Evolutionary conservation across 257 asterid genomes (phyloP).

Genomic region (Handroanthus guayacan): DNA sequence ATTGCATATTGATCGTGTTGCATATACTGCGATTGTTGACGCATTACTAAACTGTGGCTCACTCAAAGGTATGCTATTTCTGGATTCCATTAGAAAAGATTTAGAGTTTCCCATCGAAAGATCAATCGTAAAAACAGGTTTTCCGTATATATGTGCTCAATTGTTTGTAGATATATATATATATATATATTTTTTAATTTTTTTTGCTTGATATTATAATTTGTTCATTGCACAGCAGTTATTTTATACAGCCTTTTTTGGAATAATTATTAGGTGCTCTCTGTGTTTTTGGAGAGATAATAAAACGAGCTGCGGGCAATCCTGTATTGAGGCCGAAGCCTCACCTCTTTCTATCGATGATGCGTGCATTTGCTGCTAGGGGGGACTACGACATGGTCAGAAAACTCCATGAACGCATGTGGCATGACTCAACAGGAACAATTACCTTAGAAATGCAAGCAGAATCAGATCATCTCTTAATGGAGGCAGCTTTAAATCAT

Average conservation of each 20-base stretch:
- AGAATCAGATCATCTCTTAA: slow-evolving; percentile 72
- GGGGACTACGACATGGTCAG: slow-evolving; percentile 66
- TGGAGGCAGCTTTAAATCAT: slow-evolving; percentile 79
- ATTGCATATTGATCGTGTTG: slow-evolving; percentile 67
- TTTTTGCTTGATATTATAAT: slow-evolving; percentile 13
- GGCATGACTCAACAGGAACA: slow-evolving; percentile 73
- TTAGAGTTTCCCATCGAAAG: too few relatives aligned
- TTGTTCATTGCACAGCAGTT: slow-evolving; percentile 31
- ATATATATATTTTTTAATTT: too few relatives aligned
- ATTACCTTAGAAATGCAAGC: slow-evolving; percentile 52
- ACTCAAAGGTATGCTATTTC: slow-evolving; percentile 53
- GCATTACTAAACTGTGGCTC: slow-evolving; percentile 69
- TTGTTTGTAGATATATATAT: background rate
- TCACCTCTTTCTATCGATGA: slow-evolving; percentile 70
- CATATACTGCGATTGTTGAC: slow-evolving; percentile 63
- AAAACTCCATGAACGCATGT: slow-evolving; percentile 61
- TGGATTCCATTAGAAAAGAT: background rate
- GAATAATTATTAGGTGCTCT: slow-evolving; percentile 60
- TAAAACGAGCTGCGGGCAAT: slow-evolving; percentile 50
- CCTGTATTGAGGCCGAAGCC: slow-evolving; percentile 70
- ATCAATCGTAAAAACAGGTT: background rate
- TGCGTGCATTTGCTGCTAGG: slow-evolving; percentile 74
- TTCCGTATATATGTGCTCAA: slow-evolving; percentile 13
- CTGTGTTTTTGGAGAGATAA: slow-evolving; percentile 70
- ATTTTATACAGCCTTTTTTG: slow-evolving; percentile 32